phyloP scores from a whole-genome alignment of 176 grass and related monocot species.

The Paspalum notatum region DNA sequence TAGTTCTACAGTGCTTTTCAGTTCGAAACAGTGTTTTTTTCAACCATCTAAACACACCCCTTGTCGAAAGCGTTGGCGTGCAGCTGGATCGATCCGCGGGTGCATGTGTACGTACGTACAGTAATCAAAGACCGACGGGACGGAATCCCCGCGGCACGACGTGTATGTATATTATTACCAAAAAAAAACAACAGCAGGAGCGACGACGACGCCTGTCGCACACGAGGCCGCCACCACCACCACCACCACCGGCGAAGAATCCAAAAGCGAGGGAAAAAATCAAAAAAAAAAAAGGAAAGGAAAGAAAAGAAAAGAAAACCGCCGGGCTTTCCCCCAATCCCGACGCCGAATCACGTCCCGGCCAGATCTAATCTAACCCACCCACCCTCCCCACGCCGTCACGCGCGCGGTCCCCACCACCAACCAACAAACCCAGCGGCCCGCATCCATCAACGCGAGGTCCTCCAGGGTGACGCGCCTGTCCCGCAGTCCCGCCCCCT shows the following conservation, averaged over 20 bases:
- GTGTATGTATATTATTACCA: no score
- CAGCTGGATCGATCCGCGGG: neutral
- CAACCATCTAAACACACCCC: no score
- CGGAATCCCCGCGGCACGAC: neutral
- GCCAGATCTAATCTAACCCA: conserved; percentile 19
- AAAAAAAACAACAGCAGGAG: neutral
- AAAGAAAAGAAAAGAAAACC: neutral
- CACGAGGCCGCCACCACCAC: neutral
- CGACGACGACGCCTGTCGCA: neutral
- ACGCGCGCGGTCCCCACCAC: neutral
- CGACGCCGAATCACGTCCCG: neutral
- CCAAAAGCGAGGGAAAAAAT: neutral
- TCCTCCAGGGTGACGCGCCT: conserved; percentile 24
- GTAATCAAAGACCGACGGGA: neutral
- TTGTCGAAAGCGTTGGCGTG: neutral
- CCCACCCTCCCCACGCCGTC: neutral
- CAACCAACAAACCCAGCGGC: neutral
- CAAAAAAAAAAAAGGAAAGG: neutral
- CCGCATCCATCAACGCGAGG: conserved; percentile 10
- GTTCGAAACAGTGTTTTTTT: no score
- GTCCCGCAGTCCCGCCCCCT: no score
- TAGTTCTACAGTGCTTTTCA: no score
- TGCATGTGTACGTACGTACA: no score
- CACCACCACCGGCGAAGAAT: neutral
- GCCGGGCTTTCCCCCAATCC: neutral